phyloP scores from a whole-genome alignment of 176 grass and related monocot genomes.

The Chloris gayana region DNA sequence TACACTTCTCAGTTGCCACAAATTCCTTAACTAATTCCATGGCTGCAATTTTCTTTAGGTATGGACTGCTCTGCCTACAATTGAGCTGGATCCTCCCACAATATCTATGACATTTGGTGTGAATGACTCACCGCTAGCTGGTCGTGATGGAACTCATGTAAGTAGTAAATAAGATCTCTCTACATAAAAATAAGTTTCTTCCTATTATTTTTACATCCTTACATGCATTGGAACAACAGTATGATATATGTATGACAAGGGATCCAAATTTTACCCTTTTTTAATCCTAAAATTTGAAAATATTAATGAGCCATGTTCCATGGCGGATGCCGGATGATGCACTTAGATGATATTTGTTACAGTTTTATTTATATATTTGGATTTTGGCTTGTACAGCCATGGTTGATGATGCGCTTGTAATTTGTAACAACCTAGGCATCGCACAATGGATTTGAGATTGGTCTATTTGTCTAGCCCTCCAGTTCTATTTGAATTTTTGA shows the following conservation, averaged over 20 bases:
- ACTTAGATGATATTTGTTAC: not conserved
- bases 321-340: not conserved
- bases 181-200: constrained; percentile 1
- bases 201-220: constrained; percentile 18
- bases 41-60: constrained; percentile 51
- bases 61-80: constrained; percentile 82
- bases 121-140: constrained; percentile 92
- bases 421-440: too few relatives aligned
- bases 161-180: constrained; percentile 49
- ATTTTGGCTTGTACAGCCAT: not conserved
- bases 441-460: too few relatives aligned
- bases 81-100: constrained; percentile 96
- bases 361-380: not conserved
- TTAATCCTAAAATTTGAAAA: not conserved
- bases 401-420: too few relatives aligned
- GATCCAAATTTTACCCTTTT: not conserved
- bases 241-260: not conserved
- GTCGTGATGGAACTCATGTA: constrained; percentile 93
- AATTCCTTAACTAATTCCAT: constrained; percentile 18
- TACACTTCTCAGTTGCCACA: constrained; percentile 31
- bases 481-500: not conserved
- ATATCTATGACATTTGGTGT: constrained; percentile 99
- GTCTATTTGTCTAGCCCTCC: not conserved
- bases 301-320: not conserved
- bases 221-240: constrained; percentile 6